Conservation (phyloP, 805 yeast species). For the Cyberlindnera amylophila region DNA sequence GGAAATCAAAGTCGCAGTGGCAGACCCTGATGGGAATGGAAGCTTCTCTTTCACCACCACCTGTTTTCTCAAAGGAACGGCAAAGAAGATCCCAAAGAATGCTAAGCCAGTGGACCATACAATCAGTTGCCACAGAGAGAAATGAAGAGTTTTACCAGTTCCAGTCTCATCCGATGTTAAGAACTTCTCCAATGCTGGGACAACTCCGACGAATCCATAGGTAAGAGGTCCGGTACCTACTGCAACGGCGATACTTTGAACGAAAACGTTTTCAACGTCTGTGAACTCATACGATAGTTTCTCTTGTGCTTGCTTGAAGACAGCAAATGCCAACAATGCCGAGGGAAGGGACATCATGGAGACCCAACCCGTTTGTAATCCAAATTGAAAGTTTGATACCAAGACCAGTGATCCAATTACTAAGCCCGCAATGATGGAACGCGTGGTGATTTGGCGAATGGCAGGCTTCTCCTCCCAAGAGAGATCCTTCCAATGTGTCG, state of each 20-base stretch:
- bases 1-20: constrained; percentile 76
- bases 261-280: constrained; percentile 91
- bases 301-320: constrained; percentile 56
- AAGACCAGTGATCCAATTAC: constrained; percentile 83
- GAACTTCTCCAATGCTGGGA: constrained; percentile 93
- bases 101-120: constrained; percentile 87
- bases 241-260: constrained; percentile 92
- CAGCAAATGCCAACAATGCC: constrained; percentile 80
- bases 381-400: constrained; percentile 91
- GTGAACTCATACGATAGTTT: constrained; percentile 47
- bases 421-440: constrained; percentile 75
- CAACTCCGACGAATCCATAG: constrained; percentile 90
- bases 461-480: constrained; percentile 39
- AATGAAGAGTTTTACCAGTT: constrained; percentile 32
- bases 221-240: constrained; percentile 97
- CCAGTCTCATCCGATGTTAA: constrained; percentile 78
- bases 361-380: constrained; percentile 98
- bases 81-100: constrained; percentile 93
- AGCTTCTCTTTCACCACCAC: constrained; percentile 84
- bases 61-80: constrained; percentile 81
- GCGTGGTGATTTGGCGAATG: constrained; percentile 62
- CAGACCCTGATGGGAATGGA: constrained; percentile 92
- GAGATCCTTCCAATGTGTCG: constrained; percentile 20
- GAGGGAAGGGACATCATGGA: constrained; percentile 98
- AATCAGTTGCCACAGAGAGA: constrained; percentile 51